phyloP scores from a whole-genome alignment of 108 stramenopile genomes.

The Cyclotella choctawhatcheeana region DNA sequence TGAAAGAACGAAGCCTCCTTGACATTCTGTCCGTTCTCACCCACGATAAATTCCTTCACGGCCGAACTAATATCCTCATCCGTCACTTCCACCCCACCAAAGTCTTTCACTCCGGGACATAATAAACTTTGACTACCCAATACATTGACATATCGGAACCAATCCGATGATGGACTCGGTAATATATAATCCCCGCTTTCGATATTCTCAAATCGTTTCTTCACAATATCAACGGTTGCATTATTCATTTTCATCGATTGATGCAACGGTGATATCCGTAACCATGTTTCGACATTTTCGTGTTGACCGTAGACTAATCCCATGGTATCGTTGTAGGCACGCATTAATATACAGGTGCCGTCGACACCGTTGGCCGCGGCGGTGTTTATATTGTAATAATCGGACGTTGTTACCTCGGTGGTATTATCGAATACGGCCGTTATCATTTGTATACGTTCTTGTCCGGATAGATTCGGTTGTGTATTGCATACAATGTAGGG shows the following conservation, averaged over 20 bases:
- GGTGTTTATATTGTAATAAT: slow-evolving; percentile 3
- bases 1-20: slow-evolving; percentile 32
- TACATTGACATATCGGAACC: neutral
- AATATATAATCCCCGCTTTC: slow-evolving; percentile 5
- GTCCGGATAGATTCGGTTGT: slow-evolving; percentile 13
- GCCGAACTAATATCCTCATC: slow-evolving; percentile 15
- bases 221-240: slow-evolving; percentile 14
- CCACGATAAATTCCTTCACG: slow-evolving; percentile 9
- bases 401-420: slow-evolving; percentile 8
- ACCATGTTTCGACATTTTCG: slow-evolving; percentile 18
- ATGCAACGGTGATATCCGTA: slow-evolving; percentile 21
- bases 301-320: slow-evolving; percentile 20
- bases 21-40: slow-evolving; percentile 10
- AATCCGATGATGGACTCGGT: neutral
- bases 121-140: slow-evolving; percentile 19
- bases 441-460: neutral
- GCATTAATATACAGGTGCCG: slow-evolving; percentile 16
- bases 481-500: slow-evolving; percentile 32
- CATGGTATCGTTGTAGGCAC: slow-evolving; percentile 28
- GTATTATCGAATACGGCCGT: slow-evolving; percentile 17
- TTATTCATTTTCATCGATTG: slow-evolving; percentile 41
- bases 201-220: slow-evolving; percentile 8
- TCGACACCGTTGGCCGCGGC: neutral
- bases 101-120: slow-evolving; percentile 31
- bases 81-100: slow-evolving; percentile 15